These are phyloP conservation scores for Chlorella variabilis DNA, from an alignment of 163 green algal species.

Conservation along the genomic window DNA sequence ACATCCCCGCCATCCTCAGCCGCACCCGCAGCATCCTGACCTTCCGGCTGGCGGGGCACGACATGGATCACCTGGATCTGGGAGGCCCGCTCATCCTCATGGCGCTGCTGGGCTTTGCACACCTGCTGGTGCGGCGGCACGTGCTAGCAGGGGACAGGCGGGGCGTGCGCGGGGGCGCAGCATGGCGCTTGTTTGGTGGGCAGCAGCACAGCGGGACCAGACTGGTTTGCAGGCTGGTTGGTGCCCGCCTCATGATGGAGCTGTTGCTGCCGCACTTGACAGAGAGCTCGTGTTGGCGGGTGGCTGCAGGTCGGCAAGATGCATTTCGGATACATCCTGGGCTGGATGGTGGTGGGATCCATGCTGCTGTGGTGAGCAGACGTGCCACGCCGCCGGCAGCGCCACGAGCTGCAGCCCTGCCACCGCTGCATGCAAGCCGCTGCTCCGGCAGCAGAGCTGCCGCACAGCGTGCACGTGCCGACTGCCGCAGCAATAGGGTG, in stretches of 20 bases:
- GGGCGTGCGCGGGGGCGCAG: too few species aligned
- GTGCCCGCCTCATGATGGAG: too few species aligned
- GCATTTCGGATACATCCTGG: conserved; percentile 94
- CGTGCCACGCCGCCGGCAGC: neutral
- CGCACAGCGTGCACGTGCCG: too few species aligned
- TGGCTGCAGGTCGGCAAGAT: conserved; percentile 83
- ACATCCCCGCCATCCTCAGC: conserved; percentile 80
- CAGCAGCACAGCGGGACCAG: too few species aligned
- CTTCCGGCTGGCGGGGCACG: conserved; percentile 58
- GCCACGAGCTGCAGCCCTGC: neutral
- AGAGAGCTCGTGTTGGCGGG: too few species aligned
- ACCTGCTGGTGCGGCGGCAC: conserved; percentile 80
- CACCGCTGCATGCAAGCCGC: neutral
- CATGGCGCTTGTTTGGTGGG: too few species aligned
- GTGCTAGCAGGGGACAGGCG: too few species aligned
- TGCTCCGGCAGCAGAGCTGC: too few species aligned
- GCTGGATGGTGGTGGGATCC: conserved; percentile 88
- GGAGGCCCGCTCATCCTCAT: conserved; percentile 87
- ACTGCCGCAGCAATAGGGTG: too few species aligned
- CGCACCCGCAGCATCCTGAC: conserved; percentile 78
- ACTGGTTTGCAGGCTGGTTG: too few species aligned
- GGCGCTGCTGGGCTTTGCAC: conserved; percentile 72
- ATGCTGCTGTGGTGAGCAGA: conserved; percentile 68
- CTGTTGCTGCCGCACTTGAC: too few species aligned
- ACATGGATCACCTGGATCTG: conserved; percentile 85